A percentile compares a stretch with the other conserved stretches of the same genome.
Conservation (phyloP, 768 basidiomycete genomes). For the Boletus tomentosulus region DNA sequence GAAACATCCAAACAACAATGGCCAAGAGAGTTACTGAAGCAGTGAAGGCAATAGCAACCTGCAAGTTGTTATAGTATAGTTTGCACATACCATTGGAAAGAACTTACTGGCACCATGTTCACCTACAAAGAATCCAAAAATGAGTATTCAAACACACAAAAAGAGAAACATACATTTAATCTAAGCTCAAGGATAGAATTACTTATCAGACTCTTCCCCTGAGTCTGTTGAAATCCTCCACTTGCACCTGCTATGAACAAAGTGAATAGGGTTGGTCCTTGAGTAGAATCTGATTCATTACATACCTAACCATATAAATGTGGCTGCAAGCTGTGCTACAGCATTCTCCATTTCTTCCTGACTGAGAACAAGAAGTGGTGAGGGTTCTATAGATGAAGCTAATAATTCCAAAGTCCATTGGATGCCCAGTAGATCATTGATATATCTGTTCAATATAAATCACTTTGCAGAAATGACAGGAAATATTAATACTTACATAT, state of each 20-base stretch:
- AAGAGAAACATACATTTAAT: not conserved
- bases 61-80: not conserved
- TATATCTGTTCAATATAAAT: not conserved
- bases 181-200: not conserved
- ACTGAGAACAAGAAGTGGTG: not conserved
- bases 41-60: not conserved
- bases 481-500: not conserved
- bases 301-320: constrained; percentile 9
- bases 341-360: constrained; percentile 1
- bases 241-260: not conserved
- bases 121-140: not conserved
- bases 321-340: not conserved
- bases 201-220: not conserved
- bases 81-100: not conserved
- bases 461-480: not conserved
- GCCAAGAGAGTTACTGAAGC: not conserved
- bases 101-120: not conserved
- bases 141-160: no score
- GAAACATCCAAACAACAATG: not conserved
- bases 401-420: not conserved
- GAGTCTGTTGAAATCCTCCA: not conserved
- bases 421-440: not conserved
- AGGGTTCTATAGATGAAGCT: not conserved
- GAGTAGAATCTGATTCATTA: not conserved
- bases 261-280: not conserved